A percentile compares a stretch with the other conserved stretches of the same genome.
These are phyloP conservation scores for Solanum corneliomulleri DNA, from an alignment of 257 asterid genomes.

Conservation along the genomic window DNA sequence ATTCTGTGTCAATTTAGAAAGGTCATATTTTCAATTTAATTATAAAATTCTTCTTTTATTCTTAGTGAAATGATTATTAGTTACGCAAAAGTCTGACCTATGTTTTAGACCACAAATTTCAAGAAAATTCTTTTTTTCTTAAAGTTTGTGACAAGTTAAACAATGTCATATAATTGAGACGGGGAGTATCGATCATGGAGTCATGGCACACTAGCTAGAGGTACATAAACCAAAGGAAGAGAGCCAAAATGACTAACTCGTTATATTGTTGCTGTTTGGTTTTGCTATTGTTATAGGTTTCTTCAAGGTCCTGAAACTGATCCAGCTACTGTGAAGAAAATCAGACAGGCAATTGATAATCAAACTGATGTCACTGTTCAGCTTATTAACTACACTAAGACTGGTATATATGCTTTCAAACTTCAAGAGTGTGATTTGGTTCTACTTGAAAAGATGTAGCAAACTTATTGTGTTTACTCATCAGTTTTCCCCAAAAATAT, in stretches of 20 bases:
- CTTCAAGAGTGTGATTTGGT: background rate
- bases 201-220: background rate
- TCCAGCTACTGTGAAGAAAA: conserved; percentile 81
- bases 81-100: background rate
- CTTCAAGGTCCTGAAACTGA: conserved; percentile 99
- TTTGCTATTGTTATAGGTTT: conserved; percentile 30
- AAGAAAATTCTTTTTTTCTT: background rate
- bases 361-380: conserved; percentile 94
- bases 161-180: background rate
- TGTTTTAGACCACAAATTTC: background rate
- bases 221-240: background rate
- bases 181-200: background rate
- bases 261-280: background rate
- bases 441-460: background rate
- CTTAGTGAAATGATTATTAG: background rate
- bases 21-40: background rate
- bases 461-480: background rate
- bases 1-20: too few relatives aligned
- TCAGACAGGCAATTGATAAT: conserved; percentile 82
- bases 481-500: background rate
- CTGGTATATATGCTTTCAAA: conserved; percentile 31
- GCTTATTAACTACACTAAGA: conserved; percentile 96
- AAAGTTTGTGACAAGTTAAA: background rate
- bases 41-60: background rate
- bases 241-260: background rate